Evolutionary conservation across 805 yeast species (phyloP).

Genomic region (Debaryomyces hansenii): DNA sequence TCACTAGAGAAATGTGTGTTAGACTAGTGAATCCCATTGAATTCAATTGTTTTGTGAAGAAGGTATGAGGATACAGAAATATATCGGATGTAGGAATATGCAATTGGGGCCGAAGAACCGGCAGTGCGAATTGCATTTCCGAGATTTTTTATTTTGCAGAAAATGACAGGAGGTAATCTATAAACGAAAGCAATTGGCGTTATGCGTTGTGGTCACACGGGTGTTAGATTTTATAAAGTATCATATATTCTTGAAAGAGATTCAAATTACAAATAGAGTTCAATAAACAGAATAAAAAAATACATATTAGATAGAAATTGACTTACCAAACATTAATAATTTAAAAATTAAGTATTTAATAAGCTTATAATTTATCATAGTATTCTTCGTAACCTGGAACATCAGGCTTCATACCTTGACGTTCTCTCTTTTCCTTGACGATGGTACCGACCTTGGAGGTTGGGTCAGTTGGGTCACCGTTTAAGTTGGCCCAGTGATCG

Average conservation of each 20-base stretch:
- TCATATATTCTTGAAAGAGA: constrained; percentile 5
- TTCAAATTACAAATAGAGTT: constrained; percentile 3
- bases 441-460: constrained; percentile 63
- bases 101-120: too few relatives aligned
- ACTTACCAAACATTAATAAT: not conserved
- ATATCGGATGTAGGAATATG: too few relatives aligned
- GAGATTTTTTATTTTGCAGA: too few relatives aligned
- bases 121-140: too few relatives aligned
- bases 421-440: constrained; percentile 71
- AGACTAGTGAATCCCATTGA: too few relatives aligned
- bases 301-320: constrained; percentile 2
- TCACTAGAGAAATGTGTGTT: too few relatives aligned
- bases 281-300: constrained; percentile 4
- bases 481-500: constrained; percentile 95
- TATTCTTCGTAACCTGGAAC: constrained; percentile 99
- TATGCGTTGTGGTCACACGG: not conserved
- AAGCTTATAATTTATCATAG: constrained; percentile 80
- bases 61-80: too few relatives aligned
- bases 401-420: constrained; percentile 94
- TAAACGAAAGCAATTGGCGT: too few relatives aligned
- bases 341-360: not conserved
- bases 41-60: too few relatives aligned
- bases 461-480: constrained; percentile 92
- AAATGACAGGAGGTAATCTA: too few relatives aligned
- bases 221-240: not conserved